Conservation (phyloP, 2,329 filamentous ascomycete genomes). For the Stachybotrys chartarum region DNA sequence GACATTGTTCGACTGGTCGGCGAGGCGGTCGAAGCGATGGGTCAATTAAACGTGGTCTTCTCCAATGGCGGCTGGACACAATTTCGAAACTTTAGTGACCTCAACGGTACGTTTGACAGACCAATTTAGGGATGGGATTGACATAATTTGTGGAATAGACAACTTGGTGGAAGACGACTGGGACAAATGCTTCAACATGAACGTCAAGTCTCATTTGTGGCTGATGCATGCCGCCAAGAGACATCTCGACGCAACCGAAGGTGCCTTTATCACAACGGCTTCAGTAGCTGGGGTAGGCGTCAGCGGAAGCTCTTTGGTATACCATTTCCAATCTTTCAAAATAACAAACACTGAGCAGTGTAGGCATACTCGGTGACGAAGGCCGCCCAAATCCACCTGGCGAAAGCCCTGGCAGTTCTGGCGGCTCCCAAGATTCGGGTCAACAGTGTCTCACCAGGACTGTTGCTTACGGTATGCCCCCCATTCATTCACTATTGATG, state of each 20-base stretch:
- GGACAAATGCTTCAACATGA: constrained; percentile 53
- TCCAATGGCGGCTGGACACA: constrained; percentile 61
- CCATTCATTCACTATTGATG: neutral
- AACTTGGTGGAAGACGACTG: constrained; percentile 51
- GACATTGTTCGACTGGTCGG: constrained; percentile 55
- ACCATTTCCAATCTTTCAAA: constrained; percentile 4
- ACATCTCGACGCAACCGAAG: constrained; percentile 48
- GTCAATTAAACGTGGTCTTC: constrained; percentile 64
- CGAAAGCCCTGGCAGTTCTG: constrained; percentile 45
- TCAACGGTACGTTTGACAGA: constrained; percentile 22
- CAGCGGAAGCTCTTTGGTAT: constrained; percentile 52
- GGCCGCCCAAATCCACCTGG: constrained; percentile 58
- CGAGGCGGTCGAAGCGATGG: constrained; percentile 52
- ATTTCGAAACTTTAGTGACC: constrained; percentile 33
- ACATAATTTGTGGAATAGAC: constrained; percentile 18
- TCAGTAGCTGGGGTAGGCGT: constrained; percentile 57
- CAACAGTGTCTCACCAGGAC: constrained; percentile 49
- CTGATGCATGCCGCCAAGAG: constrained; percentile 47
- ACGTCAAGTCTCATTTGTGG: constrained; percentile 56
- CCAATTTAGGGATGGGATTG: no score
- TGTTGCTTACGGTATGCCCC: constrained; percentile 35
- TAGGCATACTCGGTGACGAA: constrained; percentile 73
- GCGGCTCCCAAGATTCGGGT: constrained; percentile 50
- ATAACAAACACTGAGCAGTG: neutral
- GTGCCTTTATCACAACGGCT: constrained; percentile 57